Base-by-base conservation (phyloP, 176 grass and related monocot species). In the Guadua angustifolia region DNA sequence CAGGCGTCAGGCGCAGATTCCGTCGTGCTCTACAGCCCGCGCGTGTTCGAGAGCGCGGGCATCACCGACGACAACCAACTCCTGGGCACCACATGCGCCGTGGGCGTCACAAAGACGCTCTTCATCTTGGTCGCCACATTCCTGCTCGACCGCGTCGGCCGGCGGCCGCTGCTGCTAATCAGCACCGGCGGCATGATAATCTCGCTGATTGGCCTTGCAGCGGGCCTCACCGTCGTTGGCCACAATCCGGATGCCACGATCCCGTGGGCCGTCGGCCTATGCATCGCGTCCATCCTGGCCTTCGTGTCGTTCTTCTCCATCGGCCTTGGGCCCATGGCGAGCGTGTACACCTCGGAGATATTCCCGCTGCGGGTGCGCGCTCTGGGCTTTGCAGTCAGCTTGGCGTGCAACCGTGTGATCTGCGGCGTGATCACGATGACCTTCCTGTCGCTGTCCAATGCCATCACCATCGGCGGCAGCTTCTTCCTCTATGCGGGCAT, bases 251-350 rank as follows among this genome's bases (percentile, higher is more conserved):
- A 65, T 40, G 25, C 42, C 59, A 89, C 67, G 69, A 38, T 93
- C 39, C 69, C 79, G 0, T 91, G 94, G 94, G 91, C 94, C 71
- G 49, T 97, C 51, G 91, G 58, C 75, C 5, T 97, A 56, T 76
- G 78, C 83, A 97, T 97, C 74, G 82, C 80, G 9, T 89, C 89
- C 36, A 81, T 85, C 60, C 62, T 97, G 49, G 71, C 88, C 36
- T 93, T 91, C 63, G 94, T 97, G 5, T 89, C 90, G 43, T 97
- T 93, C 81, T 97, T 93, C 94, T 97, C 94, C 25, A 93, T 97
- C 78, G 94, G 94, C 0, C 78, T 97, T 6, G 94, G 94, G 7
- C 94, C 94, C 78, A 91, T 97, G 67, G 89, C 94, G 55, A 88
- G 94, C 84, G 94, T 97, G 63, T 97, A 97, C 78, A 88, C 81